These are phyloP conservation scores for Termitomyces sp. DNA, from an alignment of 768 basidiomycete genomes.

Conservation along the genomic window DNA sequence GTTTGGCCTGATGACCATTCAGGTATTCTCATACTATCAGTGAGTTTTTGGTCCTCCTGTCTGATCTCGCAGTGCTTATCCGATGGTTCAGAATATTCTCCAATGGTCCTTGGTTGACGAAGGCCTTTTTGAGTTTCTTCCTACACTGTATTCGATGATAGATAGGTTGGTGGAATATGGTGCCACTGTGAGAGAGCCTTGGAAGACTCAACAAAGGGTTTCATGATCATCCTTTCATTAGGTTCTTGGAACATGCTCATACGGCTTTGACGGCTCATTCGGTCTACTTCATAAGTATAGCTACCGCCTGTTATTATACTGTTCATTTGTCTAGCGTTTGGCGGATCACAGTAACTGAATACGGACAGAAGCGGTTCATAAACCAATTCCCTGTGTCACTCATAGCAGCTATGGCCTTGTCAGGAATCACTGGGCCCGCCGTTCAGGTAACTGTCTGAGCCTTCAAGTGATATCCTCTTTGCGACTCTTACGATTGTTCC, in stretches of 20 bases:
- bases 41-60: neutral
- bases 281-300: slow-evolving; percentile 5
- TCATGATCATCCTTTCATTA: neutral
- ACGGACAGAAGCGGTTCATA: slow-evolving; percentile 3
- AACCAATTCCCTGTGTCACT: neutral
- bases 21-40: slow-evolving; percentile 12
- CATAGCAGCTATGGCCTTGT: neutral
- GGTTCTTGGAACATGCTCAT: slow-evolving; percentile 10
- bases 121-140: slow-evolving; percentile 1
- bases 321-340: neutral
- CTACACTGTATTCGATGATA: neutral
- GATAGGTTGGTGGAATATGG: slow-evolving; percentile 8
- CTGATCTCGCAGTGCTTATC: neutral
- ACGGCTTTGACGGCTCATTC: slow-evolving; percentile 8
- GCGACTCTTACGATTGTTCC: neutral
- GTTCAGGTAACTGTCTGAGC: neutral
- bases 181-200: neutral
- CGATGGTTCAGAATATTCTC: slow-evolving; percentile 5
- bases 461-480: neutral
- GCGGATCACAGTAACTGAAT: slow-evolving; percentile 9
- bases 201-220: neutral
- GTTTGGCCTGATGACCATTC: slow-evolving; percentile 12
- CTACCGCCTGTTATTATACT: neutral
- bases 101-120: slow-evolving; percentile 2
- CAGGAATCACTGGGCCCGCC: slow-evolving; percentile 8